Evolutionary conservation across 768 basidiomycete species (phyloP).

Genomic region (Boletus huronensis): DNA sequence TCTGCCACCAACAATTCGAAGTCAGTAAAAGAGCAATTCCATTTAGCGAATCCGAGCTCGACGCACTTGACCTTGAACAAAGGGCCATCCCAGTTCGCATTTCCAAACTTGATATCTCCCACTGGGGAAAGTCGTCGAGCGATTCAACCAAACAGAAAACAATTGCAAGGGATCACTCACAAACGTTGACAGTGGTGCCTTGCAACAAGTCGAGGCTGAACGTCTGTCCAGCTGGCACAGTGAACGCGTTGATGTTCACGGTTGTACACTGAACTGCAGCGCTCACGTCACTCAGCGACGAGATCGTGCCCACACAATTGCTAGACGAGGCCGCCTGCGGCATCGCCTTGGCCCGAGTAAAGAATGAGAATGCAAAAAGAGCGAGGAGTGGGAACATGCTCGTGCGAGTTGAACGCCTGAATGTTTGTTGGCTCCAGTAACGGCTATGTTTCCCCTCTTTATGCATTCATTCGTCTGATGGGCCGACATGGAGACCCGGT

Average conservation of each 20-base stretch:
- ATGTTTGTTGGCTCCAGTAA: background rate
- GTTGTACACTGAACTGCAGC: conserved; percentile 54
- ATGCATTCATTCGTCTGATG: background rate
- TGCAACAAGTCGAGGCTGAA: conserved; percentile 44
- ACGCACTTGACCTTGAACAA: conserved; percentile 49
- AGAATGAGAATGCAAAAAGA: conserved; percentile 22
- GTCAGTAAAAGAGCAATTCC: background rate
- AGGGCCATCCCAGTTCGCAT: conserved; percentile 49
- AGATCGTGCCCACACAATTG: conserved; percentile 49
- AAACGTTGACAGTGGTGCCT: conserved; percentile 56
- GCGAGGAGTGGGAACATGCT: conserved; percentile 9
- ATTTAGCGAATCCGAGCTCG: background rate
- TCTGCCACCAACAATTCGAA: conserved; percentile 25
- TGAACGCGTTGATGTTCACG: conserved; percentile 54
- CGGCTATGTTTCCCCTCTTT: background rate
- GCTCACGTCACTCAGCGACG: conserved; percentile 48
- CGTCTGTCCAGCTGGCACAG: conserved; percentile 51
- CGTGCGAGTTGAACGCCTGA: background rate
- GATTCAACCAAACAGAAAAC: background rate
- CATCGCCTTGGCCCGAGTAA: conserved; percentile 11
- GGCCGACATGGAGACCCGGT: too few species aligned
- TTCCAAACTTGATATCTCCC: conserved; percentile 60
- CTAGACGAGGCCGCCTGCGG: conserved; percentile 11
- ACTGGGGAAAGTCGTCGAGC: conserved; percentile 28
- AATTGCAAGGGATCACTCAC: conserved; percentile 33